Evolutionary conservation across 805 yeast species (phyloP), one percentile per base, ranked within the genome.

Genomic region (Yarrowia sp.): DNA sequence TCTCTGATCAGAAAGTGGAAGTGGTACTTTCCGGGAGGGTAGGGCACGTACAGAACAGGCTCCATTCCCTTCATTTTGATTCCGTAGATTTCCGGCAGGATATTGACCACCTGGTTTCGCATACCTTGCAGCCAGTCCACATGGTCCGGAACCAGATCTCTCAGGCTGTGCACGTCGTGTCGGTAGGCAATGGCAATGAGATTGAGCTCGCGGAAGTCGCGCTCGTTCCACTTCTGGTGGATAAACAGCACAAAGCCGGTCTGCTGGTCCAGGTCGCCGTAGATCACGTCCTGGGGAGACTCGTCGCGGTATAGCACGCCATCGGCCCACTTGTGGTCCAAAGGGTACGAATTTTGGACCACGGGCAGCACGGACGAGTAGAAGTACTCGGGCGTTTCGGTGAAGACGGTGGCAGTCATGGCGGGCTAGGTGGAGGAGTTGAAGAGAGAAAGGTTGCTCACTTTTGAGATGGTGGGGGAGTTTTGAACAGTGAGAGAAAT

Each of bases 191-290:
- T 61, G 39, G 66, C 66, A 20, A 61, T 61, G 14, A 61, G 46
- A 46, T 61, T 61, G 33, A 61, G 38, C 3, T 61, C 46, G 3
- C 17, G 8, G 19, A 44, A 46, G 38, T 61, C 24, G 14, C 55
- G 66, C 55, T 61, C 66, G 24, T 61, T 40, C 66, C 66, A 61
- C 17, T 34, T 20, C 24, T 61, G 55, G 20, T 61, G 53, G 10
- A 61, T 24, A 36, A 61, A 61, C 30, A 61, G 38, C 38, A 61
- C 66, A 46, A 61, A 61, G 44, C 66, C 66, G n/a, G 55, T 47
- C 24, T 61, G 36, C 17, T 61, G 66, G 55, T 61, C 66, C 36
- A 61, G 55, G 46, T 61, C 66, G 43, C 55, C 66, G 55, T 61
- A 61, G 38, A 61, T 61, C 38, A 61, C 55, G 38, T 61, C 66